Conservation (phyloP, 768 basidiomycete genomes). For the Hygrophorus pudorinus region DNA sequence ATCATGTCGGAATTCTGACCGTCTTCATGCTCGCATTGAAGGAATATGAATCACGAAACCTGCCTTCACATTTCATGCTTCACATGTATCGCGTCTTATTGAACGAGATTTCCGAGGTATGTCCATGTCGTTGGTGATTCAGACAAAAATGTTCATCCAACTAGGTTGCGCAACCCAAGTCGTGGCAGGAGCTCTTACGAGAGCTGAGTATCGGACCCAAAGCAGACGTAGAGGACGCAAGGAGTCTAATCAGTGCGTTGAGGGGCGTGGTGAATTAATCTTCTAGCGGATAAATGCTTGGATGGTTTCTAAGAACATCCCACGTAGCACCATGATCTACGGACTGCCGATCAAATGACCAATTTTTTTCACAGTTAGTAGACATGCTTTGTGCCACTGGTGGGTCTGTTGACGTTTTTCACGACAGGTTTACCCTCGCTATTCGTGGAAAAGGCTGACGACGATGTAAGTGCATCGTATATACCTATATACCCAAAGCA, state of each 20-base stretch:
- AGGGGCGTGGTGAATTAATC: conserved; percentile 21
- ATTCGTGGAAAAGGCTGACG: conserved; percentile 49
- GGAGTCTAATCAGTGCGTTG: conserved; percentile 36
- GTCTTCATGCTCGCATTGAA: conserved; percentile 55
- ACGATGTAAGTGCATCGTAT: conserved; percentile 32
- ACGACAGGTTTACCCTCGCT: conserved; percentile 41
- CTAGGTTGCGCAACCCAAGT: conserved; percentile 56
- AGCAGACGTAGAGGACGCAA: conserved; percentile 30
- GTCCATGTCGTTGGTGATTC: conserved; percentile 12
- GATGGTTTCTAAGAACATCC: background rate
- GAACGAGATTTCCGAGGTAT: conserved; percentile 61
- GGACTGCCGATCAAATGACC: conserved; percentile 48
- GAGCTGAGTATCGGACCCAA: conserved; percentile 36
- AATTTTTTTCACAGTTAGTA: conserved; percentile 48
- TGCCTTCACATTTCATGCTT: conserved; percentile 49
- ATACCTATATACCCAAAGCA: background rate
- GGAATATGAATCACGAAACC: conserved; percentile 40
- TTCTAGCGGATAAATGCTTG: conserved; percentile 4
- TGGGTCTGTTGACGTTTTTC: background rate
- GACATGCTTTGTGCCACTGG: background rate
- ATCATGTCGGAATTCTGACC: conserved; percentile 63
- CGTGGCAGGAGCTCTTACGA: conserved; percentile 39
- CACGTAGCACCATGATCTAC: conserved; percentile 37
- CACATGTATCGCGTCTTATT: conserved; percentile 59
- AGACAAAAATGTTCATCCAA: conserved; percentile 1